Evolutionary conservation across 192 early-diverging fungal species (phyloP), one percentile per base, ranked within the genome.

Genomic region (Piromyces sp.): DNA sequence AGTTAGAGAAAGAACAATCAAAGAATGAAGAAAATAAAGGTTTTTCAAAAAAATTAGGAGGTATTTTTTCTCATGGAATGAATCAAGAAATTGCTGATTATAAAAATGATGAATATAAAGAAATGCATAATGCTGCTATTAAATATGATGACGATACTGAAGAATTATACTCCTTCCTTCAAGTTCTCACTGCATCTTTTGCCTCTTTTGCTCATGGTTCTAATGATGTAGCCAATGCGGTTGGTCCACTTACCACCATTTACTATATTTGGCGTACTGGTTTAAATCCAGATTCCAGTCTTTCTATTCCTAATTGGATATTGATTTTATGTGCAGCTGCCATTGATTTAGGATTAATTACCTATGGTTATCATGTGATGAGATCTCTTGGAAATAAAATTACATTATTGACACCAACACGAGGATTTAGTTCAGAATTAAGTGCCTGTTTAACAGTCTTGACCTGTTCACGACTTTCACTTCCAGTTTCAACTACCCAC

Each of bases 171-270:
- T 94, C 94, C 6, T 91, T 94, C 85, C 87, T 95, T 51, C 95
- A 95, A 83, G 87, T 95, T 82, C 85, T 93, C 81, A 95, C 95
- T 11, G 93, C 94, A 19, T 90, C 92, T 82, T 91, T 95, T 38
- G 92, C 94, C 30, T 95, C 94, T 82, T 95, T 95, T 86, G 89
- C 93, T 26, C 94, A 95, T 87, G 94, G 94, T 78, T 91, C 91
- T 81, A 95, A 95, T 88, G 94, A 95, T 86, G 93, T 95, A 30
- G 90, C 94, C 83, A 95, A 95, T 83, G 95, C 95, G 30, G 91
- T 94, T 79, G 94, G 95, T 79, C 94, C 95, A 28, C 83, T 95
- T 31, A 86, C 95, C 3, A 86, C 92, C 40, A 94, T 95, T 78
- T 95, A 90, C 84, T 85, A 88, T 81, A 88, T 93, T 81, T 95